Percentiles rank a stretch among this genome's conserved stretches.
phyloP scores from a whole-genome alignment of 106 monocot species.

The Dendrobium catenatum region DNA sequence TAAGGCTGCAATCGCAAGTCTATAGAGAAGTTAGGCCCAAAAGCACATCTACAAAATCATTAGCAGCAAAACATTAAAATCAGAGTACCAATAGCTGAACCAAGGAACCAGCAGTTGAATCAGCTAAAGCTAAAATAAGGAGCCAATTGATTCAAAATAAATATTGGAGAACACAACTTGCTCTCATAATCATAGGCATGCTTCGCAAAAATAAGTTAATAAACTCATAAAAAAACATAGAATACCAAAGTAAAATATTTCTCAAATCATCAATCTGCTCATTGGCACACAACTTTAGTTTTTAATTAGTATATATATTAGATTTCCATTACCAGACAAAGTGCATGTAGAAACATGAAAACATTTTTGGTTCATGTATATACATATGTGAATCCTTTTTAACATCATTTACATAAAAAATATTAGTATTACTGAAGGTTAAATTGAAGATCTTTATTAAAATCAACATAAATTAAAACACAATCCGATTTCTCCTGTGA shows the following conservation, averaged over 20 bases:
- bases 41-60: too few relatives aligned
- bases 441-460: not conserved
- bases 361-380: not conserved
- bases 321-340: not conserved
- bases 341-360: not conserved
- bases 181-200: not conserved
- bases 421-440: not conserved
- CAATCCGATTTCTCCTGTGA: not conserved
- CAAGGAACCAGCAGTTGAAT: not conserved
- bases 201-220: not conserved
- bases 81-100: not conserved
- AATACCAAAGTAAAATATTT: too few relatives aligned
- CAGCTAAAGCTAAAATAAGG: not conserved
- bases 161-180: not conserved
- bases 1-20: not conserved
- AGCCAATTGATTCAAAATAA: not conserved
- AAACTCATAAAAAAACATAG: not conserved
- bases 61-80: not conserved
- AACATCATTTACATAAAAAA: conserved; percentile 2
- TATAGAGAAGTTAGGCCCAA: not conserved
- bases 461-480: not conserved
- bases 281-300: too few relatives aligned
- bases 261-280: too few relatives aligned
- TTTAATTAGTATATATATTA: too few relatives aligned
- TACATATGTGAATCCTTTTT: not conserved